Conservation (phyloP, 129 eudicot genomes). For the Sambucus nigra region DNA sequence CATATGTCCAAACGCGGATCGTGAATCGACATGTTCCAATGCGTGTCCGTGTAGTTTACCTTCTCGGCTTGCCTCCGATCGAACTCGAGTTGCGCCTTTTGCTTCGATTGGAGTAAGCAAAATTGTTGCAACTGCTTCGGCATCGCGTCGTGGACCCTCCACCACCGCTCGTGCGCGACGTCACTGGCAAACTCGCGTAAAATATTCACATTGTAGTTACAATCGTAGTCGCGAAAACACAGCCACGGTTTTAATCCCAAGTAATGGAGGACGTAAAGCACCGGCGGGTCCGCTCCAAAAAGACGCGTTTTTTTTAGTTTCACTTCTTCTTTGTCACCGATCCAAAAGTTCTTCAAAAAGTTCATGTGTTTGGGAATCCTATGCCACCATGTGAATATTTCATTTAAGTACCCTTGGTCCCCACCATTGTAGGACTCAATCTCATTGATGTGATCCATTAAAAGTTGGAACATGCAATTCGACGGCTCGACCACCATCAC, state of each 20-base stretch:
- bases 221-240: conserved; percentile 52
- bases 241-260: conserved; percentile 57
- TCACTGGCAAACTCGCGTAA: conserved; percentile 58
- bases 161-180: conserved; percentile 48
- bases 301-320: conserved; percentile 36
- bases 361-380: conserved; percentile 48
- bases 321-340: conserved; percentile 43
- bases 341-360: conserved; percentile 52
- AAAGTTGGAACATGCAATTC: conserved; percentile 43
- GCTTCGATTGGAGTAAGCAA: conserved; percentile 33
- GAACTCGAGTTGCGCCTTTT: conserved; percentile 58
- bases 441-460: conserved; percentile 49
- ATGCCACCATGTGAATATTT: conserved; percentile 64
- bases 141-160: conserved; percentile 61
- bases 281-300: conserved; percentile 46
- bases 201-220: conserved; percentile 47
- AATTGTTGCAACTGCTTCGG: conserved; percentile 30
- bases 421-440: conserved; percentile 66
- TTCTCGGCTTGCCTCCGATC: conserved; percentile 48
- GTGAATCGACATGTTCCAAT: conserved; percentile 29
- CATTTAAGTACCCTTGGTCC: conserved; percentile 59
- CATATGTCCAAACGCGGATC: conserved; percentile 35
- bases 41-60: conserved; percentile 37
- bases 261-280: conserved; percentile 46
- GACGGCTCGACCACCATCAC: conserved; percentile 67